A percentile compares a stretch with the other conserved stretches of the same genome.
phyloP scores from a whole-genome alignment of 2,329 filamentous ascomycete species.

The Fusarium clavum region DNA sequence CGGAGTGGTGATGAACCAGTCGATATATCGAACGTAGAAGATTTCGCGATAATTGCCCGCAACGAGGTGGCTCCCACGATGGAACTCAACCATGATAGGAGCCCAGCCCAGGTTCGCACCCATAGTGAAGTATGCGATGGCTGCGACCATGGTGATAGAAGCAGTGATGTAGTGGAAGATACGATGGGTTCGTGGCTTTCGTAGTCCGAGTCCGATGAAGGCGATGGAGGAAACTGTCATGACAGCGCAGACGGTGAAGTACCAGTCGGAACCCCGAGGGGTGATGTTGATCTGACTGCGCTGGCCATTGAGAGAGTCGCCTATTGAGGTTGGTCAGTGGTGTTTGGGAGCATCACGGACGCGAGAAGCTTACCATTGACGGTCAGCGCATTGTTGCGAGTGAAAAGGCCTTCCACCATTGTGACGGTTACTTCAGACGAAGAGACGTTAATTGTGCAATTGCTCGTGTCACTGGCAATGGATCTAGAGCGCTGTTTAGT shows the following conservation, averaged over 20 bases:
- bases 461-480: background rate
- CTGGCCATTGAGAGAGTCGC: slow-evolving; percentile 23
- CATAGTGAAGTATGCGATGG: slow-evolving; percentile 64
- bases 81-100: slow-evolving; percentile 65
- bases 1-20: slow-evolving; percentile 68
- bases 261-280: slow-evolving; percentile 69
- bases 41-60: slow-evolving; percentile 67
- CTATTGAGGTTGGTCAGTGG: background rate
- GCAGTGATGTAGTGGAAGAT: slow-evolving; percentile 68
- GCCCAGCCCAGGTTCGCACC: slow-evolving; percentile 63
- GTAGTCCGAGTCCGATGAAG: slow-evolving; percentile 64
- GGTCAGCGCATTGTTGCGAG: slow-evolving; percentile 13
- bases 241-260: slow-evolving; percentile 70
- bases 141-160: slow-evolving; percentile 60
- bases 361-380: slow-evolving; percentile 11
- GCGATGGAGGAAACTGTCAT: slow-evolving; percentile 66
- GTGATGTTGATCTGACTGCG: slow-evolving; percentile 67
- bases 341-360: rapidly evolving
- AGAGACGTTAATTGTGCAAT: background rate
- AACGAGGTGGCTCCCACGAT: slow-evolving; percentile 50
- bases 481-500: background rate
- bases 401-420: slow-evolving; percentile 10
- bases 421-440: background rate
- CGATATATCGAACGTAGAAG: slow-evolving; percentile 66
- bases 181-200: slow-evolving; percentile 65